Percentiles rank a stretch among this genome's conserved stretches.
These are phyloP conservation scores for Leptographium flavum DNA, from an alignment of 2,329 filamentous ascomycete species.

Conservation along the genomic window DNA sequence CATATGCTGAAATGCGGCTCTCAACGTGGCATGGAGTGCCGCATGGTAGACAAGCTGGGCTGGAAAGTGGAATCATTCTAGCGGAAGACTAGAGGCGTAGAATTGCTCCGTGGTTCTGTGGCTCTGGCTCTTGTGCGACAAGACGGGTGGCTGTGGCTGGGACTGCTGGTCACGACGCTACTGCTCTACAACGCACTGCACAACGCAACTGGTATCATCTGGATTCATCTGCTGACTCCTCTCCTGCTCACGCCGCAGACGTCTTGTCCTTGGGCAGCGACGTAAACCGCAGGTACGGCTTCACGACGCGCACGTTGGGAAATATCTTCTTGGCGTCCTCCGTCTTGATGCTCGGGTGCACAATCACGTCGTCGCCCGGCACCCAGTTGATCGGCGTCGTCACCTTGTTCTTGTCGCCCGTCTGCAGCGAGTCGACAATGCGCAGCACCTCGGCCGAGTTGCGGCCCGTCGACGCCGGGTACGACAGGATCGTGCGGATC, in stretches of 20 bases:
- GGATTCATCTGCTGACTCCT: background rate
- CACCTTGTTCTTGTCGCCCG: constrained; percentile 75
- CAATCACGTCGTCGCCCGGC: constrained; percentile 80
- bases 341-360: constrained; percentile 69
- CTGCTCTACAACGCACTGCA: background rate
- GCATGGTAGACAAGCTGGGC: too few relatives aligned
- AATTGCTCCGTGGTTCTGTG: too few relatives aligned
- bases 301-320: constrained; percentile 56
- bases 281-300: constrained; percentile 64
- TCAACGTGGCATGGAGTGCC: too few relatives aligned
- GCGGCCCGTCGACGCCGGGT: constrained; percentile 80
- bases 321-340: constrained; percentile 82
- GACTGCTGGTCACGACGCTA: too few relatives aligned
- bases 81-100: too few relatives aligned
- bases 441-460: constrained; percentile 69
- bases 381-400: constrained; percentile 87
- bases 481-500: constrained; percentile 83
- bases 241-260: background rate
- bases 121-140: too few relatives aligned
- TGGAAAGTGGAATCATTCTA: too few relatives aligned
- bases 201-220: background rate
- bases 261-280: constrained; percentile 36
- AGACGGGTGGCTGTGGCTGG: too few relatives aligned
- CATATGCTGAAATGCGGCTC: too few relatives aligned
- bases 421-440: constrained; percentile 66